Conservation (phyloP, 2,329 filamentous ascomycete genomes). For the Keithomyces neogunnii region DNA sequence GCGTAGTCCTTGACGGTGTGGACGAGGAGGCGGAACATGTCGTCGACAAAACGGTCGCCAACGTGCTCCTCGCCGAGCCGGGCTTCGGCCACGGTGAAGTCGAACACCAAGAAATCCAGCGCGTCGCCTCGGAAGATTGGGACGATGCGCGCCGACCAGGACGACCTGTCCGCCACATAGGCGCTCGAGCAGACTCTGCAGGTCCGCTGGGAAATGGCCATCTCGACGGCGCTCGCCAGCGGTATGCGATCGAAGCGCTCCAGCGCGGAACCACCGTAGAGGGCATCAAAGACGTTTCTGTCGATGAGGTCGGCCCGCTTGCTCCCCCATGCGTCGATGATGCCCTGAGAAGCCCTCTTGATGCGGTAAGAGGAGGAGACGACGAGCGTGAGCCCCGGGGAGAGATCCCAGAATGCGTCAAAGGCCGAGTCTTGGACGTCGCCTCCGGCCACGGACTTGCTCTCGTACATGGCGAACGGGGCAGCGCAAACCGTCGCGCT, state of each 20-base stretch:
- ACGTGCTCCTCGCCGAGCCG: conserved; percentile 11
- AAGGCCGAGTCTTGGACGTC: background rate
- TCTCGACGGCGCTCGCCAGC: conserved; percentile 19
- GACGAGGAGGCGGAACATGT: conserved; percentile 52
- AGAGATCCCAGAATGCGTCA: conserved; percentile 12
- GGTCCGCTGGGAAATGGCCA: conserved; percentile 17
- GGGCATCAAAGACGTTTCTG: conserved; percentile 17
- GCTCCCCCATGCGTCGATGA: background rate
- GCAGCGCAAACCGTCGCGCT: too few relatives aligned
- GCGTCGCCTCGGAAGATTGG: conserved; percentile 21
- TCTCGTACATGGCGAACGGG: background rate
- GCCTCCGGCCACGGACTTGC: background rate
- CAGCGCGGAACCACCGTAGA: conserved; percentile 17
- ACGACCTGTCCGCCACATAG: conserved; percentile 6
- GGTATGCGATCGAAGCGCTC: conserved; percentile 17
- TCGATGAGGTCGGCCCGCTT: conserved; percentile 14
- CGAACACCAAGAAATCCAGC: conserved; percentile 21
- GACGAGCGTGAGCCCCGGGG: conserved; percentile 21
- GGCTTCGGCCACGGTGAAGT: conserved; percentile 20
- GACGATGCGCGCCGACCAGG: conserved; percentile 23
- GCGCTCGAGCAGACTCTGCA: conserved; percentile 16
- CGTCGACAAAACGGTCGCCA: conserved; percentile 32
- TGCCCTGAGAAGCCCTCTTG: conserved; percentile 17
- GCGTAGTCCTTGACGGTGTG: conserved; percentile 54
- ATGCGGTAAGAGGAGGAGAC: conserved; percentile 22